Evolutionary conservation across 805 yeast genomes (phyloP), one percentile per base, ranked within the genome.

Genomic region (Tetrapisispora namnaoensis): DNA sequence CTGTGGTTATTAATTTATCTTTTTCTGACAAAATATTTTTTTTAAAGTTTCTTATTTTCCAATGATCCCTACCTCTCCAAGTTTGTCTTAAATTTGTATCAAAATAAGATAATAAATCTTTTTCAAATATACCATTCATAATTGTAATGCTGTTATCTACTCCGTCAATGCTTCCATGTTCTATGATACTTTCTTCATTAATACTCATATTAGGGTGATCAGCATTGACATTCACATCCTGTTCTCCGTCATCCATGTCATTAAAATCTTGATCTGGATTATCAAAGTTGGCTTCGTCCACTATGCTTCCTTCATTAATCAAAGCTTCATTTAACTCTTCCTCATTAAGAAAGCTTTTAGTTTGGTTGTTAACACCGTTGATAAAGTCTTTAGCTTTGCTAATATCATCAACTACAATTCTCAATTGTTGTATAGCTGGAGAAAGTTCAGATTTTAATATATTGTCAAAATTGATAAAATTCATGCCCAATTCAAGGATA

Each of bases 11-110:
- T 17, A 28, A 18, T 17, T 24, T 42, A 16, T 39, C 24, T n/a
- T 40, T 30, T 37, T 54, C 48, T 17, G 40, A 27, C 8, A 42
- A 41, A 48, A 41, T 24, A 41, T 46, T 53, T 54, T 73, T 72
- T 57, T 79, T 82, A 44, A 83, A 64, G 14, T 79, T 76, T 39
- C 76, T 70, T 11, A 91, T 83, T 65, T 84, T 85, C 97, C 97
- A 91, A 66, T 87, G 95, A 54, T 86, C 91, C 14, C 91, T 85
- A 9, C 97, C 97, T 28, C 95, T 77, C 96, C 97, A 90, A 61
- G 80, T 84, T 42, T 64, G 63, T 49, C 73, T 77, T 66, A 87
- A 72, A 20, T 79, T 74, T 47, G 79, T 80, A 61, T 89, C 96
- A 65, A 88, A 88, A 61, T 87, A 84, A 2, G 89, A 83, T 77